Percentiles rank a stretch among this genome's conserved stretches.
Evolutionary conservation across 2,329 filamentous ascomycete genomes (phyloP).

Genomic region (Talaromyces sp.): DNA sequence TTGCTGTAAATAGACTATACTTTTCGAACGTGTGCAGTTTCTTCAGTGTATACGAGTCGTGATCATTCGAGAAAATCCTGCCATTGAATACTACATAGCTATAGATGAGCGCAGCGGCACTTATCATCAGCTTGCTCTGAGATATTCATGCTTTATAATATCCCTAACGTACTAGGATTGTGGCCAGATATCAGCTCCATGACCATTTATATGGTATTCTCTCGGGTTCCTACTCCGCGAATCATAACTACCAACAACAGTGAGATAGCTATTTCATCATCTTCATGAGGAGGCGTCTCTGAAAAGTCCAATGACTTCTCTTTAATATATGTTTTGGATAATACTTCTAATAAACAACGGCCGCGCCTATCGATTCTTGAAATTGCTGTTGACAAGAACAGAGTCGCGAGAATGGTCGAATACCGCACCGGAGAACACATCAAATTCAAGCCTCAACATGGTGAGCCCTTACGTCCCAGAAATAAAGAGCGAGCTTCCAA

Average conservation of each 20-base stretch:
- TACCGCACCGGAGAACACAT: neutral
- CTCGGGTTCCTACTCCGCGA: constrained; percentile 5
- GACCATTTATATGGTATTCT: neutral
- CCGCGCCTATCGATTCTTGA: neutral
- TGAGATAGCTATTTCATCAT: constrained; percentile 17
- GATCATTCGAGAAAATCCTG: no score
- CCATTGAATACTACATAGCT: no score
- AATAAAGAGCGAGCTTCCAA: no score
- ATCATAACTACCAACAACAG: neutral
- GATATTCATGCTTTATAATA: neutral
- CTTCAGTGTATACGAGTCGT: neutral
- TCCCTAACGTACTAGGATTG: no score
- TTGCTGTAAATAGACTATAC: neutral
- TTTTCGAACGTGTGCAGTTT: neutral
- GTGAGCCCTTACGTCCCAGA: neutral
- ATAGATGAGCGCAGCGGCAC: neutral
- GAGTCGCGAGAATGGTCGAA: neutral
- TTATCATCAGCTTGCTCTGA: neutral
- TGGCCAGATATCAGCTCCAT: neutral
- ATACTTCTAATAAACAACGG: neutral
- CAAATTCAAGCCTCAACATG: constrained; percentile 10
- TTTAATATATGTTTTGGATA: neutral
- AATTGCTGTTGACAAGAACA: neutral
- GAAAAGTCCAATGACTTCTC: neutral
- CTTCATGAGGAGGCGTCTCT: neutral